phyloP scores from a whole-genome alignment of 345 rosid genomes.

The Streptanthus diversifolius region DNA sequence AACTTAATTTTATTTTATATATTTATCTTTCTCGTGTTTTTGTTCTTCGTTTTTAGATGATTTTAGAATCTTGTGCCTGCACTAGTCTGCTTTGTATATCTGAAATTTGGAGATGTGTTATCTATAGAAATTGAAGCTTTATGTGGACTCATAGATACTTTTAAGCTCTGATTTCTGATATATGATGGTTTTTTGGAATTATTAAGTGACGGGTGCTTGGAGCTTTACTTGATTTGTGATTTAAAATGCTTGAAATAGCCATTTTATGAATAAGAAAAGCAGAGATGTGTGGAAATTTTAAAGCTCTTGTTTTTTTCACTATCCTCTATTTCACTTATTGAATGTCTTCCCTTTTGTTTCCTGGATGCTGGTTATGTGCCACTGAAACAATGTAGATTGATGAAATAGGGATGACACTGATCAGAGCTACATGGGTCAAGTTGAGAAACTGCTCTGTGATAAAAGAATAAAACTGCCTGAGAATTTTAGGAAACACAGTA shows the following conservation, averaged over 20 bases:
- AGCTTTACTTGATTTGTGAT: neutral
- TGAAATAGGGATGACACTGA: conserved; percentile 44
- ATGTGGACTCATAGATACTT: no score
- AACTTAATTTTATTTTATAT: neutral
- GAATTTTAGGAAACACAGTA: conserved; percentile 32
- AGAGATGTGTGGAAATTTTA: neutral
- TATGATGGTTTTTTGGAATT: neutral
- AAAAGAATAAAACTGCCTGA: conserved; percentile 21
- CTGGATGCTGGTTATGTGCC: conserved; percentile 39
- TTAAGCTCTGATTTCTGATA: neutral
- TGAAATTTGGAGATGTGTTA: no score
- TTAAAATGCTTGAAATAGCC: neutral
- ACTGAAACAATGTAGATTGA: conserved; percentile 51
- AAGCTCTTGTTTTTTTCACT: neutral
- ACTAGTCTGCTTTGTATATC: neutral
- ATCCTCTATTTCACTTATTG: conserved; percentile 7
- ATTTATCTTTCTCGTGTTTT: neutral
- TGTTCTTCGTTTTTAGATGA: neutral
- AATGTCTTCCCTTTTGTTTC: conserved; percentile 29
- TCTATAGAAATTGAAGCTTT: no score
- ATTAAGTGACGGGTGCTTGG: neutral
- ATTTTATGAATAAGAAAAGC: neutral
- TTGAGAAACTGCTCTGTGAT: conserved; percentile 48
- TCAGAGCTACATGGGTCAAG: conserved; percentile 45
- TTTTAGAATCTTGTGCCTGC: neutral